phyloP scores from a whole-genome alignment of 164 flowering plant genomes.

The Berberis vulgaris region DNA sequence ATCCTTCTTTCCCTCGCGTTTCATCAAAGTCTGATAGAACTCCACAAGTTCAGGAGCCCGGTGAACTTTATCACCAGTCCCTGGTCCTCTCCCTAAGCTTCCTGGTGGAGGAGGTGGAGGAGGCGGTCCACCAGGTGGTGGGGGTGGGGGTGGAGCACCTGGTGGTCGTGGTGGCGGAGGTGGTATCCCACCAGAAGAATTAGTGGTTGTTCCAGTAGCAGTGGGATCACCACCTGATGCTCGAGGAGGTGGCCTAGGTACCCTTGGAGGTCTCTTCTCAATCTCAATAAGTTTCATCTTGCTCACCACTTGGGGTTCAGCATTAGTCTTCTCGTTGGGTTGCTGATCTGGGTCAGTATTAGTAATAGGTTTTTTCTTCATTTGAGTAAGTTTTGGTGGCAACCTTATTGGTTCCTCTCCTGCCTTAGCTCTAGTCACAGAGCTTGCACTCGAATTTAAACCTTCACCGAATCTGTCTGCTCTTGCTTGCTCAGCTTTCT shows the following conservation, averaged over 20 bases:
- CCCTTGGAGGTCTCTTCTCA: conserved; percentile 80
- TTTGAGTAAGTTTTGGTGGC: conserved; percentile 68
- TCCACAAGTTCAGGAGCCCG: conserved; percentile 96
- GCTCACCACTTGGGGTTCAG: conserved; percentile 48
- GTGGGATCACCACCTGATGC: conserved; percentile 35
- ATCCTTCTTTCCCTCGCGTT: conserved; percentile 89
- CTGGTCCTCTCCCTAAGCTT: conserved; percentile 46
- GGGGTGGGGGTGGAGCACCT: conserved; percentile 66
- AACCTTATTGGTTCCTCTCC: conserved; percentile 28
- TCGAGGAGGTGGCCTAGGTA: conserved; percentile 83
- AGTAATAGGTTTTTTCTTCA: conserved; percentile 56
- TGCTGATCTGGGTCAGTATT: conserved; percentile 35
- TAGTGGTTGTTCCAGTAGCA: conserved; percentile 19
- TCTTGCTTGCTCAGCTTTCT: conserved; percentile 82
- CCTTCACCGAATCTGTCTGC: conserved; percentile 57
- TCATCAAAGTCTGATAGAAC: conserved; percentile 89
- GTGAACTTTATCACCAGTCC: conserved; percentile 75
- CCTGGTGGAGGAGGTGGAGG: conserved; percentile 90
- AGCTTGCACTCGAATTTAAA: conserved; percentile 19
- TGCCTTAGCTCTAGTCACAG: conserved; percentile 26
- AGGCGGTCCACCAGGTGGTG: conserved; percentile 72
- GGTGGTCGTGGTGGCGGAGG: conserved; percentile 52
- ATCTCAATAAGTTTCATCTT: conserved; percentile 62
- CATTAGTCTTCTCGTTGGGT: conserved; percentile 31
- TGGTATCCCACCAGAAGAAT: conserved; percentile 31